phyloP scores from a whole-genome alignment of 148 eudicot species.

The Diospyros kaki region DNA sequence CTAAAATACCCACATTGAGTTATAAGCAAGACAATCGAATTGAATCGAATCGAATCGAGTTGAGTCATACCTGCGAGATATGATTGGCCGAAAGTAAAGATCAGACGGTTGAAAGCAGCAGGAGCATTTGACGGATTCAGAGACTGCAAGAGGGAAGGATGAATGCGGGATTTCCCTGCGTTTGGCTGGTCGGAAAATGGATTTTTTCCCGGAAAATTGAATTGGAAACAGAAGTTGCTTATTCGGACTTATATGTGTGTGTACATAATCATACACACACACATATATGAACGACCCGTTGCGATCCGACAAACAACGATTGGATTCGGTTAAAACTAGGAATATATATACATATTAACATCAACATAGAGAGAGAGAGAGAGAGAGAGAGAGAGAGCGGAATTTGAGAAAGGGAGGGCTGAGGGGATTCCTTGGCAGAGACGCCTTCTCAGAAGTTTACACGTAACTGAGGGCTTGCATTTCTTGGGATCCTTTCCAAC shows the following conservation, averaged over 20 bases:
- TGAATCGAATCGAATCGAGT: background rate
- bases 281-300: background rate
- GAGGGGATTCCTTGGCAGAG: constrained; percentile 39
- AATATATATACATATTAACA: constrained; percentile 11
- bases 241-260: no score
- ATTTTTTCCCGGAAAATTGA: background rate
- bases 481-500: constrained; percentile 15
- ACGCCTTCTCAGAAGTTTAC: constrained; percentile 35
- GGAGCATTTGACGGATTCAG: background rate
- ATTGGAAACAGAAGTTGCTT: background rate
- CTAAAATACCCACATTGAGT: background rate
- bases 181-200: background rate
- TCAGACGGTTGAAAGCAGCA: background rate
- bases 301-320: background rate
- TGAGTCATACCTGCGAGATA: background rate
- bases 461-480: constrained; percentile 15
- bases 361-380: constrained; percentile 15
- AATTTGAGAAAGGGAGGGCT: constrained; percentile 1
- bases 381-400: constrained; percentile 12
- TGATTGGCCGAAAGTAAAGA: background rate
- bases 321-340: background rate
- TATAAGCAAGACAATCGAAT: background rate
- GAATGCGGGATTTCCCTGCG: background rate
- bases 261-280: no score
- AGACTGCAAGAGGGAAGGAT: background rate